Evolutionary conservation across 164 flowering plant species (phyloP), one percentile per base, ranked within the genome.

Genomic region (Umbellularia californica): DNA sequence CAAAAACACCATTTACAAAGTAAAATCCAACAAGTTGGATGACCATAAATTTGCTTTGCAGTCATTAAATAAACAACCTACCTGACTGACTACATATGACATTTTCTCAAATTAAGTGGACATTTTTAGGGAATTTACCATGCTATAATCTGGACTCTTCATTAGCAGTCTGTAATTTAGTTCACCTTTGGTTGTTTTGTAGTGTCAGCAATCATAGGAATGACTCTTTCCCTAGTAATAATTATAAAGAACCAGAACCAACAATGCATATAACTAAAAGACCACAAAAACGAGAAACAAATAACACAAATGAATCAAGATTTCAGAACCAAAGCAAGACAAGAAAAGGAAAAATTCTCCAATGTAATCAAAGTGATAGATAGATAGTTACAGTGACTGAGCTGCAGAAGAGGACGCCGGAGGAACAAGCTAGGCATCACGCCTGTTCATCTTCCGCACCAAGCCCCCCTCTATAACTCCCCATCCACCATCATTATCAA

Each of bases 341-440:
- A 24, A 22, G 4, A 64, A 25, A 23, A 64, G 12, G 17, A 52
- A 35, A 23, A 55, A 71, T 25, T 27, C 14, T 13, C 20, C 22
- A 55, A 58, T 27, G 41, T 17, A 10, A 58, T 28, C 67, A 73
- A 47, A 33, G 68, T 27, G 58, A 9, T 1, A 52, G 64, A 6
- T 25, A 20, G 60, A 47, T 35, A 64, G 35, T 73, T 79, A 80
- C 82, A 70, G 66, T 68, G 77, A 13, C 28, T 72, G 58, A 50
- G 78, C 65, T 51, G 67, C 66, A 6, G 69, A 72, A 51, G 77
- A 20, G 58, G 65, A 28, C 65, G 22, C 63, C 20, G 70, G 79
- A 65, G 77, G 70, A 77, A 76, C 68, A 66, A 78, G 76, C 83
- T 76, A 75, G 79, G 85, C 82, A 82, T 82, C 79, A 73, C 78